Evolutionary conservation across 306 rosid species (phyloP).

Genomic region (Quillaja saponaria): DNA sequence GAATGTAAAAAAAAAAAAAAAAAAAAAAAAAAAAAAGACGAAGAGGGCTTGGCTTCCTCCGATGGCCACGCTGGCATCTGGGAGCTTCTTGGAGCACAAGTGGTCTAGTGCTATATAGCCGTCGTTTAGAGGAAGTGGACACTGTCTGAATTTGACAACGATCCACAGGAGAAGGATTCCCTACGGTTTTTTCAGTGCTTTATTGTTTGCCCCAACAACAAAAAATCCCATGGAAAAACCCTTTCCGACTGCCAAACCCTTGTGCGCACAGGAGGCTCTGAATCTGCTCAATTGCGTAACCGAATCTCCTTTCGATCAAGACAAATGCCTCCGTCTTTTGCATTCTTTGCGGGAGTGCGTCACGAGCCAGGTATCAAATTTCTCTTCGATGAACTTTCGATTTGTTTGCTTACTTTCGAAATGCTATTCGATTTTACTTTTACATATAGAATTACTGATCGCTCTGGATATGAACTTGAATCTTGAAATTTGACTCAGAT

Average conservation of each 20-base stretch:
- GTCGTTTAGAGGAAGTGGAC: too few species aligned
- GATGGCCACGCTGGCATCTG: too few species aligned
- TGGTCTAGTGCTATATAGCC: too few species aligned
- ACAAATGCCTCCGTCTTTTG: conserved; percentile 64
- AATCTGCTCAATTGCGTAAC: conserved; percentile 78
- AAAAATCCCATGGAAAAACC: conserved; percentile 45
- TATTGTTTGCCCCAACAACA: too few species aligned
- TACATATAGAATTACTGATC: background rate
- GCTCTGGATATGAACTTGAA: background rate
- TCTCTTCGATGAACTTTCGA: background rate
- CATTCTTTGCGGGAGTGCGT: conserved; percentile 72
- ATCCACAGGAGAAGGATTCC: too few species aligned
- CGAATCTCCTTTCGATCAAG: conserved; percentile 58
- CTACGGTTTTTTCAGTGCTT: too few species aligned
- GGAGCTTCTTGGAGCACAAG: too few species aligned
- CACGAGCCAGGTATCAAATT: conserved; percentile 52
- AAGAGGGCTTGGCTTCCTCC: too few species aligned
- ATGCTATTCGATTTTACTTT: background rate
- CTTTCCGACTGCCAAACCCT: conserved; percentile 39
- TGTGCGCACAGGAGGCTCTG: conserved; percentile 74
- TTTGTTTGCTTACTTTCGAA: background rate
- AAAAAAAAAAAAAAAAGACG: too few species aligned
- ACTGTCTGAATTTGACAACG: too few species aligned
- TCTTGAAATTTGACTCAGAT: background rate
- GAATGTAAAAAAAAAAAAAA: too few species aligned